Base-by-base conservation (phyloP, 2,329 filamentous ascomycete species). In the Harringtonia lauricola region DNA sequence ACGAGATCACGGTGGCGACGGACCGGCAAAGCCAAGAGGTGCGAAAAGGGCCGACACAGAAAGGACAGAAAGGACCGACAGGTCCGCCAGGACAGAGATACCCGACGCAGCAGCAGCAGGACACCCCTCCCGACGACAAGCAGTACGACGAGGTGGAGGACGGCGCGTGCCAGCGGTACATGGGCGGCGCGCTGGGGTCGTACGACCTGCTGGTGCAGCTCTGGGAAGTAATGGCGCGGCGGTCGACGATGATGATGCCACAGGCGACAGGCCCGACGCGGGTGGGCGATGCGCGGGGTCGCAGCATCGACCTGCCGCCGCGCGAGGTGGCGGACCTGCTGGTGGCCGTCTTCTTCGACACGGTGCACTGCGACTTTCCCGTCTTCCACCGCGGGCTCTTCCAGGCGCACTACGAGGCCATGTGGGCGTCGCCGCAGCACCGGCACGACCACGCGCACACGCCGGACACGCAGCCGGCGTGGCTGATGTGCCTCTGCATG, bases 401-500 rank as follows among this genome's bases (percentile, higher is more conserved):
- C 44, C 46, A 48, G 37, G 37, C 49, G 13, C 44, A 37, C 35
- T 52, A 51, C 18, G 49, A 48, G 30, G 43, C 19, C 40, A 45
- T 47, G 33, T 52, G 49, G 49, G 13, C 41, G 18, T 8, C 39
- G 15, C 29, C 39, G 38, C 28, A 31, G 7, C 33, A 31, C 14
- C 17, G 14, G 4, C 10, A n/a, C 24, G 14, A 24, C 13, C 17
- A 18, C 33, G n/a, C 8, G 39, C 12, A 31, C 18, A 21, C 35
- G 9, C 37, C 43, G 10, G 43, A 43, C 8, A 37, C 39, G 18
- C 47, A 52, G 15, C 47, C 50, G n/a, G 50, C 50, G 2, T 49
- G 49, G 49, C 40, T 51, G 9, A 49, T 52, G 50, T 48, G 49
- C 13, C 33, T 52, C 30, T 47, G 42, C 36, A 52, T 52, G 50